Evolutionary conservation across 495 filamentous ascomycete genomes (phyloP).

Genomic region (Terfezia boudieri): DNA sequence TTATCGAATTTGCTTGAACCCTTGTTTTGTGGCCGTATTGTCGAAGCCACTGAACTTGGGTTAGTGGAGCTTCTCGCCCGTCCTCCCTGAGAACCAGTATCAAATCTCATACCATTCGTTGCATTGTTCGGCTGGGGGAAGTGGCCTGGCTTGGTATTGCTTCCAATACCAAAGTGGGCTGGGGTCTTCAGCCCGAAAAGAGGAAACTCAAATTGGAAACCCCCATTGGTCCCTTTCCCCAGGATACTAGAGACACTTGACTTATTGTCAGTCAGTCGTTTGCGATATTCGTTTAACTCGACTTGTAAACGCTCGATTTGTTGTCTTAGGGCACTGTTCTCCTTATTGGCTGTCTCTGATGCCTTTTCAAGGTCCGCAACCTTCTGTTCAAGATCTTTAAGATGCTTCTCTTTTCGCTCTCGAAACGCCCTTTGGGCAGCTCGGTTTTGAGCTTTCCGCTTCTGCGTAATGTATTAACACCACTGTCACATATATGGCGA

Average conservation of each 20-base stretch:
- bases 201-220: slow-evolving; percentile 90
- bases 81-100: neutral
- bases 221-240: slow-evolving; percentile 28
- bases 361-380: slow-evolving; percentile 78
- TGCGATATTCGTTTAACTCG: slow-evolving; percentile 59
- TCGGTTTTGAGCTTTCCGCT: slow-evolving; percentile 95
- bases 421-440: slow-evolving; percentile 93
- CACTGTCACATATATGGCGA: neutral
- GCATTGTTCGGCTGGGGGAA: neutral
- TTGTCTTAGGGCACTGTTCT: slow-evolving; percentile 63
- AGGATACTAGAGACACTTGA: neutral
- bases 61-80: neutral
- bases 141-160: neutral
- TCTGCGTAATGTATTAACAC: slow-evolving; percentile 29
- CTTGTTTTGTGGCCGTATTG: neutral
- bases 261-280: slow-evolving; percentile 11
- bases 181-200: slow-evolving; percentile 43
- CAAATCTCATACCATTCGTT: neutral
- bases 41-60: neutral
- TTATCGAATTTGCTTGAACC: neutral
- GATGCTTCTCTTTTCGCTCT: slow-evolving; percentile 91
- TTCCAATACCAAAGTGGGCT: neutral
- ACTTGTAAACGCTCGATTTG: slow-evolving; percentile 71
- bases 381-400: slow-evolving; percentile 89
- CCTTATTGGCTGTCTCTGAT: slow-evolving; percentile 59